A percentile compares a stretch with the other conserved stretches of the same genome.
Evolutionary conservation across 2,329 filamentous ascomycete genomes (phyloP).

Genomic region (Colletotrichum chrysophilum): DNA sequence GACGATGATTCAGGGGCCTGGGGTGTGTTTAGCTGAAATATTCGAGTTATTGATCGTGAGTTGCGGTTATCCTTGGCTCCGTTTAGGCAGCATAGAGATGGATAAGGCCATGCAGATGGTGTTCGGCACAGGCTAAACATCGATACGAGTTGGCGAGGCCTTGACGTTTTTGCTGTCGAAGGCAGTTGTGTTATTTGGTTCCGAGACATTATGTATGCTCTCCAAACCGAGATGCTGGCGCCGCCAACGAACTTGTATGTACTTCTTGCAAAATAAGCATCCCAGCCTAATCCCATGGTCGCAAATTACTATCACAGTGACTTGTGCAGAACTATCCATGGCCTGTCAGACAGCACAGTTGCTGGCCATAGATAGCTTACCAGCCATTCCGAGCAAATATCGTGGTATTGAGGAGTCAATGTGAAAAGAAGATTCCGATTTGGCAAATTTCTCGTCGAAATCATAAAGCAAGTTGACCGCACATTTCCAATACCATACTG

Average conservation of each 20-base stretch:
- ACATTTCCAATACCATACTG: not conserved
- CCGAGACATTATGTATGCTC: not conserved
- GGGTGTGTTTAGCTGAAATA: not conserved
- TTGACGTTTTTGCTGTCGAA: not conserved
- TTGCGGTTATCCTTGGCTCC: not conserved
- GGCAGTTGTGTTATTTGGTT: not conserved
- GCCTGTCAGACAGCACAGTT: not conserved
- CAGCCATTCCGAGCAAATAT: not conserved
- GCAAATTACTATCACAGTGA: not conserved
- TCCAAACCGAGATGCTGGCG: not conserved
- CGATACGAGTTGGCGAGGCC: not conserved
- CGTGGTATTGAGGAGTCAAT: not conserved
- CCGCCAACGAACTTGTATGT: too few relatives aligned
- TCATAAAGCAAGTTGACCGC: not conserved
- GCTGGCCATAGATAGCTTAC: not conserved
- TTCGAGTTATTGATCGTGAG: not conserved
- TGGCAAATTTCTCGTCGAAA: not conserved
- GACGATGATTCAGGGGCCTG: not conserved
- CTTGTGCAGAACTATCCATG: fast-evolving
- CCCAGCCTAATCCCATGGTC: not conserved
- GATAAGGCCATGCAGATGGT: not conserved
- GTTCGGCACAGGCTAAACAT: not conserved
- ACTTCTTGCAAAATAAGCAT: too few relatives aligned
- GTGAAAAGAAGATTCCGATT: not conserved
- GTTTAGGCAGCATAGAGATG: not conserved